Conservation (phyloP, 1,284 basidiomycete genomes). For the Malassezia nana region DNA sequence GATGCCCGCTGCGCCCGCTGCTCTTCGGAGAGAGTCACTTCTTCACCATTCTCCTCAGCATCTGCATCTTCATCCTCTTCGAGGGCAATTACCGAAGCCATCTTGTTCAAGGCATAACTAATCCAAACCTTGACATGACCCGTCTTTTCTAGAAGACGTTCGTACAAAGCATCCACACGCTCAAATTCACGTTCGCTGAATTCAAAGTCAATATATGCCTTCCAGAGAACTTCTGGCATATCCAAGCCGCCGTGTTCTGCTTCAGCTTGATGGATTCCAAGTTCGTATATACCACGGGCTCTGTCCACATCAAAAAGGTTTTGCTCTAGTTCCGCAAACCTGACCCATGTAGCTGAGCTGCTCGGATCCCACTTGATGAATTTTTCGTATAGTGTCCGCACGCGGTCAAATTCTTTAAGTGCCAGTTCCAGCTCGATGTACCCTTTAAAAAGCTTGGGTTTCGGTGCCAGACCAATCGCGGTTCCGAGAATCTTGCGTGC, state of each 20-base stretch:
- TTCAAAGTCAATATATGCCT: constrained; percentile 90
- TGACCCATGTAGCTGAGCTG: constrained; percentile 63
- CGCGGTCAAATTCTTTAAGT: constrained; percentile 75
- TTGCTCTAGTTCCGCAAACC: constrained; percentile 86
- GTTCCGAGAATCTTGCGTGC: constrained; percentile 83
- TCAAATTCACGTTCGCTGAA: constrained; percentile 87
- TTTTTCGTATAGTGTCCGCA: constrained; percentile 83
- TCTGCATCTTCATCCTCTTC: constrained; percentile 58
- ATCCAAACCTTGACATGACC: constrained; percentile 72
- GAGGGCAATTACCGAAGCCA: constrained; percentile 56
- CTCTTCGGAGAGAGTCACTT: constrained; percentile 17
- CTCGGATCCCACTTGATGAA: constrained; percentile 55
- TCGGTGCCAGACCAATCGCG: constrained; percentile 89
- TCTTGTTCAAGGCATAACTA: constrained; percentile 50
- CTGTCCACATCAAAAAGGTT: constrained; percentile 83
- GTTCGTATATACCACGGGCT: constrained; percentile 87
- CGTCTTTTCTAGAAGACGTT: constrained; percentile 72
- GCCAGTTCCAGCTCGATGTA: constrained; percentile 44
- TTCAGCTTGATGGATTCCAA: constrained; percentile 68
- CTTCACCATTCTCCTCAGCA: constrained; percentile 51
- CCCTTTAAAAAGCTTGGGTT: constrained; percentile 56
- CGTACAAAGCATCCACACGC: constrained; percentile 73
- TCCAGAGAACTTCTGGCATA: constrained; percentile 81
- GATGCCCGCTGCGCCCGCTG: constrained; percentile 42
- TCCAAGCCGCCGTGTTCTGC: constrained; percentile 59